Evolutionary conservation across 148 eudicot genomes (phyloP).

Genomic region (Mesembryanthemum crystallinum): DNA sequence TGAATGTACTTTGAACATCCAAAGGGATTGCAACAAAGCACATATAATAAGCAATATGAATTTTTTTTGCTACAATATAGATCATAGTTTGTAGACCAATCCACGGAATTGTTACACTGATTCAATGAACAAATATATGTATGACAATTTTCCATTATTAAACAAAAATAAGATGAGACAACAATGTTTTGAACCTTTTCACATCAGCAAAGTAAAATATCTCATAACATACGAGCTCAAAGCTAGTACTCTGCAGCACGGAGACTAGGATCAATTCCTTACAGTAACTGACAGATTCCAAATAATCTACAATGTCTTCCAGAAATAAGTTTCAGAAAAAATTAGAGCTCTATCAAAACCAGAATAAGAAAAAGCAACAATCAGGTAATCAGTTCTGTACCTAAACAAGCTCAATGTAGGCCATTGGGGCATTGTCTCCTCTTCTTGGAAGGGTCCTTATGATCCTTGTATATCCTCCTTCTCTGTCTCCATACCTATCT

Average conservation of each 20-base stretch:
- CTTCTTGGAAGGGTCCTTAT: slow-evolving; percentile 79
- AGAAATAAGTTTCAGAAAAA: neutral
- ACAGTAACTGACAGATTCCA: neutral
- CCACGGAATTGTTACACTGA: neutral
- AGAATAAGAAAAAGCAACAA: neutral
- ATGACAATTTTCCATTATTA: neutral
- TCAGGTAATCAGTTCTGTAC: slow-evolving; percentile 5
- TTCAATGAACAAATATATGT: neutral
- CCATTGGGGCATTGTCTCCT: slow-evolving; percentile 97
- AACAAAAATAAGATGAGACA: neutral
- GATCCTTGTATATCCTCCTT: slow-evolving; percentile 89
- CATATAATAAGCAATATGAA: neutral
- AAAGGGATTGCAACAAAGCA: neutral
- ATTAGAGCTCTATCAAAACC: neutral
- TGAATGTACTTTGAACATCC: neutral
- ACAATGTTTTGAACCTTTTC: neutral
- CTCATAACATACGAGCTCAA: neutral
- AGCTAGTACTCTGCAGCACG: neutral
- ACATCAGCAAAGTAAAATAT: neutral
- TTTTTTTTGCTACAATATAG: neutral
- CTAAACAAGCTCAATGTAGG: slow-evolving; percentile 84
- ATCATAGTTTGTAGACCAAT: neutral
- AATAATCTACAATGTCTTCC: neutral
- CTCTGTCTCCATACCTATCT: slow-evolving; percentile 77
- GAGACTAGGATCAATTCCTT: neutral